phyloP scores from a whole-genome alignment of 257 asterid species.

The Nicotiana obtusifolia region DNA sequence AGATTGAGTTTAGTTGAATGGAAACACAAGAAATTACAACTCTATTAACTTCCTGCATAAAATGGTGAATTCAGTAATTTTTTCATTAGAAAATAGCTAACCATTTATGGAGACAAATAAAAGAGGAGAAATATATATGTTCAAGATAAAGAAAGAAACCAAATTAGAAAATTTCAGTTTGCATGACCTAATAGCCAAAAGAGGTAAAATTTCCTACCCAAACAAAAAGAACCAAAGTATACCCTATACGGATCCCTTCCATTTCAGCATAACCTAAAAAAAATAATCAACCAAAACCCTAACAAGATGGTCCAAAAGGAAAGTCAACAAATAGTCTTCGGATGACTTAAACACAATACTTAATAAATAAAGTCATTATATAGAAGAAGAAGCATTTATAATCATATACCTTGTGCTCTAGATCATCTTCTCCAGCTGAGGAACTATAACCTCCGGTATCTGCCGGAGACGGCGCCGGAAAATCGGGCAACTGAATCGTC shows the following conservation, averaged over 20 bases:
- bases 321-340: conserved; percentile 10
- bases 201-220: neutral
- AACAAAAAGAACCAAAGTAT: neutral
- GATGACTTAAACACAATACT: conserved; percentile 17
- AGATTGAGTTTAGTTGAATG: neutral
- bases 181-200: conserved; percentile 2
- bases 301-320: conserved; percentile 1
- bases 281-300: neutral
- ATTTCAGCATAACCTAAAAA: neutral
- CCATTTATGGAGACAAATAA: neutral
- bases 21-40: neutral
- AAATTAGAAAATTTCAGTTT: neutral
- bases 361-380: conserved; percentile 13
- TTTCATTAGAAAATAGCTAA: neutral
- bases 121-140: neutral
- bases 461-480: conserved; percentile 23
- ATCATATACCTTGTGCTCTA: conserved; percentile 47
- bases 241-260: neutral
- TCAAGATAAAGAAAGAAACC: neutral
- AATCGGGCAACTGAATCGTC: conserved; percentile 63
- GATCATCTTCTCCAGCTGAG: conserved; percentile 36
- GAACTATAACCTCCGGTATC: conserved; percentile 25
- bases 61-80: neutral
- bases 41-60: neutral
- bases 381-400: neutral